These are phyloP conservation scores for Solanum pinnatisectum DNA, from an alignment of 257 asterid species.

Conservation along the genomic window DNA sequence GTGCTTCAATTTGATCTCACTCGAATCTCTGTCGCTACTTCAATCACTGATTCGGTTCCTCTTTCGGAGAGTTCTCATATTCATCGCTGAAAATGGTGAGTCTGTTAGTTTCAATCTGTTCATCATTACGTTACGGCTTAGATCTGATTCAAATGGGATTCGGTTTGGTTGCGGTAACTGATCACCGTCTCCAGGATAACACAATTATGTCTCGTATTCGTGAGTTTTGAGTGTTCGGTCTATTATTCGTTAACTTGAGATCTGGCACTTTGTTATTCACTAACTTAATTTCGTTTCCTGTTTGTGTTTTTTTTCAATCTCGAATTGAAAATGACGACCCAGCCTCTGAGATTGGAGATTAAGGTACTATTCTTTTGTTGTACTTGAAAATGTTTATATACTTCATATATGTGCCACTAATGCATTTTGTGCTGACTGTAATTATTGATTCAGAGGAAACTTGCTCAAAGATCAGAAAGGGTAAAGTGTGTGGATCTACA, in stretches of 20 bases:
- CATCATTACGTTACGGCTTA: not conserved
- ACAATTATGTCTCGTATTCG: not conserved
- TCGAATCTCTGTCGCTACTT: slow-evolving; percentile 16
- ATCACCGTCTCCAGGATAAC: not conserved
- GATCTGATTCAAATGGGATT: slow-evolving; percentile 1
- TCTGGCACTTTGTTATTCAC: slow-evolving; percentile 8
- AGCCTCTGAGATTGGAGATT: slow-evolving; percentile 45
- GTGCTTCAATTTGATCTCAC: slow-evolving; percentile 5
- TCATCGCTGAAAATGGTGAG: slow-evolving; percentile 17
- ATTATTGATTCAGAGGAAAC: slow-evolving; percentile 39
- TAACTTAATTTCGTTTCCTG: not conserved
- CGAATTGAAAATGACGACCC: slow-evolving; percentile 2
- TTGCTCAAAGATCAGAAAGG: slow-evolving; percentile 42
- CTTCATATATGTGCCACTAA: not conserved
- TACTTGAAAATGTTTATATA: not conserved
- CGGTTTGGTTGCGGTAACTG: not conserved
- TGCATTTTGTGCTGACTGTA: not conserved
- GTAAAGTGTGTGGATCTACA: slow-evolving; percentile 42
- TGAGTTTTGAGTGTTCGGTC: not conserved
- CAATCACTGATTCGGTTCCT: not conserved
- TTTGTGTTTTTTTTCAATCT: not conserved
- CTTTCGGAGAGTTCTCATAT: not conserved
- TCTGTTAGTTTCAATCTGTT: not conserved
- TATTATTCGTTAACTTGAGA: slow-evolving; percentile 3
- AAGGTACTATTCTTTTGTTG: slow-evolving; percentile 15